Conservation (phyloP, 345 rosid genomes). For the Brassica napus region Da-Ae NC_063444.1:37761001-37761500, state of each 20-base stretch:
- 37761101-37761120: conserved; percentile 44
- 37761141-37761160: conserved; percentile 28
- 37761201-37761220: background rate
- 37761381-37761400: background rate
- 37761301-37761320: background rate
- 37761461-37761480: background rate
- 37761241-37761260: conserved; percentile 26
- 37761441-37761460: background rate
- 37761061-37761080: conserved; percentile 37
- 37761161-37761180: conserved; percentile 33
- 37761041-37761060: conserved; percentile 36
- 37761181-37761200: conserved; percentile 1
- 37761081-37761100: conserved; percentile 40
- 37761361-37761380: background rate
- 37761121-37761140: conserved; percentile 33
- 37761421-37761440: background rate
- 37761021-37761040: conserved; percentile 27
- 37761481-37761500: background rate
- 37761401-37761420: background rate
- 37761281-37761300: background rate
- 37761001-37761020: conserved; percentile 27
- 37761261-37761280: conserved; percentile 24
- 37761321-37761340: background rate
- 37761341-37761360: background rate
- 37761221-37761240: conserved; percentile 14